Percentiles rank a stretch among this genome's conserved stretches.
phyloP scores from a whole-genome alignment of 1,284 basidiomycete species.

The Leccinum variabile region DNA sequence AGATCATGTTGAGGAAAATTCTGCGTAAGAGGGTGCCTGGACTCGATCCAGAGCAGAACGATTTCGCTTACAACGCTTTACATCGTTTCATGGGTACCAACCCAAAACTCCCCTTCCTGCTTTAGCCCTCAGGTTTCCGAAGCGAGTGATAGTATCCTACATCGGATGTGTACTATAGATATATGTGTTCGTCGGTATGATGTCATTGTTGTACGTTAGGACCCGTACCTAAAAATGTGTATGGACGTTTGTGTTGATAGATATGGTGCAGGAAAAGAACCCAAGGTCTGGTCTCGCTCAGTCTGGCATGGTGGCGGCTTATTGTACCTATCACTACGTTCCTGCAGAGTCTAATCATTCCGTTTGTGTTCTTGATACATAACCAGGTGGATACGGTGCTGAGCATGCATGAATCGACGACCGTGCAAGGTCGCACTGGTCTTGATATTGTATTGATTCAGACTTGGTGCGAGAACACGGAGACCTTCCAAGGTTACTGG shows the following conservation, averaged over 20 bases:
- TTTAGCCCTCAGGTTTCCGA: background rate
- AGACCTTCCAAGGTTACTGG: constrained; percentile 95
- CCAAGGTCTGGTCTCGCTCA: constrained; percentile 95
- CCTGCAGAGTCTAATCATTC: constrained; percentile 87
- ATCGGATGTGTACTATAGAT: too few species aligned
- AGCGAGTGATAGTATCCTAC: too few species aligned
- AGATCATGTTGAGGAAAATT: background rate
- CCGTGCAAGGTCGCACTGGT: constrained; percentile 55
- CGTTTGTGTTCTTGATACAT: constrained; percentile 91
- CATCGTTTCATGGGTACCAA: background rate
- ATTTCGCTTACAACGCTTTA: background rate
- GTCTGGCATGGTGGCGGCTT: constrained; percentile 94
- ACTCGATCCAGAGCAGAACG: background rate
- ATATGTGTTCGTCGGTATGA: too few species aligned
- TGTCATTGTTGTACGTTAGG: too few species aligned
- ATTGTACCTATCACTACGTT: constrained; percentile 95
- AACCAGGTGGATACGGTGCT: constrained; percentile 80
- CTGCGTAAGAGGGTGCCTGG: background rate
- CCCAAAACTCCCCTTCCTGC: background rate
- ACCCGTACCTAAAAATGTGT: too few species aligned
- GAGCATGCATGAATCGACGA: constrained; percentile 67
- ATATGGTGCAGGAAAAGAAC: constrained; percentile 85
- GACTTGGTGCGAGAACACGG: constrained; percentile 92
- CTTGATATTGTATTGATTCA: constrained; percentile 77
- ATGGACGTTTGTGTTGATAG: too few species aligned